Evolutionary conservation across 2,329 filamentous ascomycete species (phyloP), one percentile per base, ranked within the genome.

Genomic region (Chaetomium sp.): DNA sequence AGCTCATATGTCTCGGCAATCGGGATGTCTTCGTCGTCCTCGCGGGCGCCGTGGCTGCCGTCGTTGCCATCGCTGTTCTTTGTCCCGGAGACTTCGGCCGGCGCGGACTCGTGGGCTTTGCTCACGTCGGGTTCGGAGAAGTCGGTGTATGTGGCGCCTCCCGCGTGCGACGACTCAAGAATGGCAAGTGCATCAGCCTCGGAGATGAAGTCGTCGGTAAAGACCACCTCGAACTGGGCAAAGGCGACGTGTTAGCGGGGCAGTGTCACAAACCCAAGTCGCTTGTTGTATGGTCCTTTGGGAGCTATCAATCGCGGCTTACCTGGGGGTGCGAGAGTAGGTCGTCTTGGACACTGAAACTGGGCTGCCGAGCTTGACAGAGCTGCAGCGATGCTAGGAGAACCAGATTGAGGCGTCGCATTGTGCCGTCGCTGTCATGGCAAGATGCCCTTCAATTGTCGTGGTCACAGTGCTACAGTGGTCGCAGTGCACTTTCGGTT

Each of bases 271-370:
- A 19, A 9, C 25, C 10, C 10, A 16, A 21, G 27, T 1, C 3
- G 25, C 25, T 19, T 25, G 7, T 8, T 5, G 4, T 31, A 38
- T 4, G 7, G 23, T 12, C 9, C 7, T 19, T 6, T 3, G 42
- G 10, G n/a, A 16, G 38, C 38, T 42, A 42, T 42, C 5, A 1
- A n/a, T 42, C 38, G 19, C 1, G 16, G 27, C 31, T 2, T 29
- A 94, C 91, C 84, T 95, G 92, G 12, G 93, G 93, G 77, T 90
- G 92, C 21, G 92, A 92, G 63, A 96, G 83, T 59, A 97, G 77
- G 75, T 97, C 93, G 74, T 96, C 92, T 73, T 95, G 88, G 63
- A 96, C 90, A 78, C 89, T 96, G 80, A 97, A 97, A 62, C 81
- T 79, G 8, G 79, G 80, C 54, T 83, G 81, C 54, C 81, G 80